These are phyloP conservation scores for Neurospora sp. DNA, from an alignment of 2,329 filamentous ascomycete species.

Conservation along the genomic window DNA sequence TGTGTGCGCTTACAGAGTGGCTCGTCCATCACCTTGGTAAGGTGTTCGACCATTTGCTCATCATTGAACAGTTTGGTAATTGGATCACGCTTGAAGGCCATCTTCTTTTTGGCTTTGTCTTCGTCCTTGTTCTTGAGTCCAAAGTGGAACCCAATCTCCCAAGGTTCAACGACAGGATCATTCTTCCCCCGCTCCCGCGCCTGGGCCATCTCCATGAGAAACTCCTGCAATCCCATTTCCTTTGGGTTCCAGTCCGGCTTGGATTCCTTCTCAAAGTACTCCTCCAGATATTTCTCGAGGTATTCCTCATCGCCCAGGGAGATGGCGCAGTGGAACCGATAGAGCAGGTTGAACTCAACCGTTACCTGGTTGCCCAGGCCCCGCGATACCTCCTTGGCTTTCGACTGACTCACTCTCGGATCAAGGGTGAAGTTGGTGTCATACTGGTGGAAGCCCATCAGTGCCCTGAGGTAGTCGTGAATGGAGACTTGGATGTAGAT, in stretches of 20 bases:
- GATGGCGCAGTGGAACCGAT: conserved; percentile 54
- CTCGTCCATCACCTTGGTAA: conserved; percentile 51
- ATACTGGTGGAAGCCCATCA: conserved; percentile 49
- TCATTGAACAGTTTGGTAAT: conserved; percentile 23
- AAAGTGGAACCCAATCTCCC: neutral
- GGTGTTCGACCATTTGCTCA: conserved; percentile 43
- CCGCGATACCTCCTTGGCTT: conserved; percentile 36
- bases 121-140: conserved; percentile 35
- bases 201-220: conserved; percentile 30
- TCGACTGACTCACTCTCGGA: conserved; percentile 42
- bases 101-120: conserved; percentile 37
- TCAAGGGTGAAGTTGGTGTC: conserved; percentile 53
- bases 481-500: conserved; percentile 47
- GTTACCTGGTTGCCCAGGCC: conserved; percentile 58
- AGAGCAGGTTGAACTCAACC: conserved; percentile 59
- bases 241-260: neutral
- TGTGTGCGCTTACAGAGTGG: conserved; percentile 19
- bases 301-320: conserved; percentile 48
- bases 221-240: conserved; percentile 14
- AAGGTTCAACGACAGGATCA: conserved; percentile 28
- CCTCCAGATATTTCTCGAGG: neutral
- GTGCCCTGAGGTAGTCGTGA: conserved; percentile 51
- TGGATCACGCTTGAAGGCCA: conserved; percentile 31
- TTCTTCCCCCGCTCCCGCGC: conserved; percentile 27
- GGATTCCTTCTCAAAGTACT: neutral